phyloP scores from a whole-genome alignment of 352 stramenopile species.

The Phytophthora fragariae region DNA sequence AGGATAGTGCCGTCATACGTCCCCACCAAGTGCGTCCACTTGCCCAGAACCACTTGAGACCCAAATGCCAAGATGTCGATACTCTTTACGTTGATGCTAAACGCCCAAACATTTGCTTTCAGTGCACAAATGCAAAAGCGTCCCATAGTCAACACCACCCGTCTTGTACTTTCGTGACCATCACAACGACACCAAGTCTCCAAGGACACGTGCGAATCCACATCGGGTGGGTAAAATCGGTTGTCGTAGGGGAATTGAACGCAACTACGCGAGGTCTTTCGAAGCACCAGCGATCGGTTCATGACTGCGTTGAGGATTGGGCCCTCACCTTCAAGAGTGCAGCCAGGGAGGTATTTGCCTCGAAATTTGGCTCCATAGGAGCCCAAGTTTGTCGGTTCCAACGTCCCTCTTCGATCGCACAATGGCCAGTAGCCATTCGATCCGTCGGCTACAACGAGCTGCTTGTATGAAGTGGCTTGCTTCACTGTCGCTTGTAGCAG shows the following conservation, averaged over 20 bases:
- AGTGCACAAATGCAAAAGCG: conserved; percentile 76
- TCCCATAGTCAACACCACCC: conserved; percentile 77
- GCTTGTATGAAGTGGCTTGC: conserved; percentile 84
- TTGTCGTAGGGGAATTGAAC: conserved; percentile 57
- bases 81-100: conserved; percentile 81
- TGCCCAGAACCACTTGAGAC: conserved; percentile 56
- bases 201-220: conserved; percentile 60
- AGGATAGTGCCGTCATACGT: conserved; percentile 91
- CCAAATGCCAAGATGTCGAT: conserved; percentile 79
- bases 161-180: conserved; percentile 71
- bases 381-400: conserved; percentile 77
- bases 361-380: conserved; percentile 48
- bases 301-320: conserved; percentile 86
- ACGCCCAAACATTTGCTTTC: conserved; percentile 81
- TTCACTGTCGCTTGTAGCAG: conserved; percentile 77
- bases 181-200: conserved; percentile 84
- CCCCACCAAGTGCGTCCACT: conserved; percentile 89
- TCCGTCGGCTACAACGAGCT: conserved; percentile 69
- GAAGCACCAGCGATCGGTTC: conserved; percentile 74
- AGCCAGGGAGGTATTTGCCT: conserved; percentile 69
- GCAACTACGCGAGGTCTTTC: conserved; percentile 65
- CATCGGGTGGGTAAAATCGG: conserved; percentile 47
- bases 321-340: conserved; percentile 74
- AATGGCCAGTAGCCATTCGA: conserved; percentile 90
- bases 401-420: conserved; percentile 80